A percentile compares a stretch with the other conserved stretches of the same genome.
phyloP scores from a whole-genome alignment of 1,139 yeast species.

The Lodderomyces orthopsilosis region DNA sequence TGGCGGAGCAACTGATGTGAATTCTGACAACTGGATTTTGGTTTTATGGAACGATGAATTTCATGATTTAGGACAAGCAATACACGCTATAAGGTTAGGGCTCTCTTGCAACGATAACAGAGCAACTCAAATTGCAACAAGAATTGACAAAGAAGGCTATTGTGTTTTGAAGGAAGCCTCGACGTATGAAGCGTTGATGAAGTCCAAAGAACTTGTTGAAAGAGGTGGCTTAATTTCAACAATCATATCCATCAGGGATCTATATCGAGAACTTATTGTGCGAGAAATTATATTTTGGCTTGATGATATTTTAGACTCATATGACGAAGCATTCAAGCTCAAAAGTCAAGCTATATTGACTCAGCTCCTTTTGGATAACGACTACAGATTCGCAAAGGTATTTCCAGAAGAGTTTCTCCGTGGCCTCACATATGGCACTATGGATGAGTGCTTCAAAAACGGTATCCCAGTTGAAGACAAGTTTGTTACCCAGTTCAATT shows the following conservation, averaged over 20 bases:
- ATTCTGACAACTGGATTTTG: conserved; percentile 39
- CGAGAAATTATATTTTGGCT: conserved; percentile 51
- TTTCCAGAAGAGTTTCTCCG: conserved; percentile 23
- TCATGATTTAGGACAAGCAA: conserved; percentile 55
- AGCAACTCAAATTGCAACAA: conserved; percentile 34
- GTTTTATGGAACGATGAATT: conserved; percentile 74
- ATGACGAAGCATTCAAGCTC: conserved; percentile 25
- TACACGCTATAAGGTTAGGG: conserved; percentile 38
- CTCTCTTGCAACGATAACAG: conserved; percentile 21
- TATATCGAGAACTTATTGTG: conserved; percentile 46
- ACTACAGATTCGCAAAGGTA: conserved; percentile 22
- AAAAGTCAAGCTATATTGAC: conserved; percentile 23
- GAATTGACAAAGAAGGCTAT: conserved; percentile 35
- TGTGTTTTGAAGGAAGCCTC: conserved; percentile 24
- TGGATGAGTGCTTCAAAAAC: conserved; percentile 26
- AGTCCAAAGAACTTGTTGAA: conserved; percentile 35
- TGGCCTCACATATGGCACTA: conserved; percentile 5
- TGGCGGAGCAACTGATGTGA: conserved; percentile 27
- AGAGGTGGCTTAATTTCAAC: conserved; percentile 56
- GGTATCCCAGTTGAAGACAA: conserved; percentile 31
- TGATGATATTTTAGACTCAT: conserved; percentile 31
- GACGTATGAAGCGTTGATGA: conserved; percentile 19
- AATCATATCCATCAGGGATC: conserved; percentile 47
- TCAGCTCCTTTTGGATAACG: conserved; percentile 29
- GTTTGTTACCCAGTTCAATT: conserved; percentile 14